phyloP scores from a whole-genome alignment of 2,329 filamentous ascomycete species.

The Xylariaceae sp. region DNA sequence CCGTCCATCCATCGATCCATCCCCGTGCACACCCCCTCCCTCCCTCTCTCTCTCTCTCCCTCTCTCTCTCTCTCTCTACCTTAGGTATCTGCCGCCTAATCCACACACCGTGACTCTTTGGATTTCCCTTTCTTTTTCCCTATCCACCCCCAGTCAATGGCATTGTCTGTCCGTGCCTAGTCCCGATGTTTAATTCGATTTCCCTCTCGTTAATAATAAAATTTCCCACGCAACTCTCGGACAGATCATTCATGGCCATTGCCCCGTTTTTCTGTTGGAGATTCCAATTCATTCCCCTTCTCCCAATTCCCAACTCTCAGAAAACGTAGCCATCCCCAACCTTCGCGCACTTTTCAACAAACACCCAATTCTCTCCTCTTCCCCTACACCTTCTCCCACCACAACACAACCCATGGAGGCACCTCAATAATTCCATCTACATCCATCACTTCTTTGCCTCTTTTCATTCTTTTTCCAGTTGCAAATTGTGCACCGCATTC shows the following conservation, averaged over 20 bases:
- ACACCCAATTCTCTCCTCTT: slow-evolving; percentile 25
- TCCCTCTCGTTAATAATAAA: slow-evolving; percentile 28
- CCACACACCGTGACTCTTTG: neutral
- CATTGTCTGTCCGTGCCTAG: slow-evolving; percentile 17
- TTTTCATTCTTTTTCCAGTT: slow-evolving; percentile 24
- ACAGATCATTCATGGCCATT: slow-evolving; percentile 14
- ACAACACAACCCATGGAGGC: slow-evolving; percentile 25
- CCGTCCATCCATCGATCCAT: too few relatives aligned
- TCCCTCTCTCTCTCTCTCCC: slow-evolving; percentile 12
- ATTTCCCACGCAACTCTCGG: slow-evolving; percentile 32
- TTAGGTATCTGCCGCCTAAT: neutral
- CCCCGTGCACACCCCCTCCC: slow-evolving; percentile 8
- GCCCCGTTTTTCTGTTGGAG: slow-evolving; percentile 47
- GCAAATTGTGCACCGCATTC: slow-evolving; percentile 21
- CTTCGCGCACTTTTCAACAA: slow-evolving; percentile 29
- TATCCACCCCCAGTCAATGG: slow-evolving; percentile 12
- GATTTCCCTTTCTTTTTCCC: slow-evolving; percentile 8
- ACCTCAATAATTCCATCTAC: slow-evolving; percentile 30
- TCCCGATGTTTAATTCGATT: slow-evolving; percentile 34
- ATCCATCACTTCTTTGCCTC: slow-evolving; percentile 29
- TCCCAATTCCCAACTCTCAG: slow-evolving; percentile 29
- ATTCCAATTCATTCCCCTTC: slow-evolving; percentile 33
- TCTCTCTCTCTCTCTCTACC: slow-evolving; percentile 3
- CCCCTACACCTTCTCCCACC: slow-evolving; percentile 21
- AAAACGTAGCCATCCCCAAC: slow-evolving; percentile 50